phyloP scores from a whole-genome alignment of 176 grass and related monocot species.

The Zoysia pacifica region DNA sequence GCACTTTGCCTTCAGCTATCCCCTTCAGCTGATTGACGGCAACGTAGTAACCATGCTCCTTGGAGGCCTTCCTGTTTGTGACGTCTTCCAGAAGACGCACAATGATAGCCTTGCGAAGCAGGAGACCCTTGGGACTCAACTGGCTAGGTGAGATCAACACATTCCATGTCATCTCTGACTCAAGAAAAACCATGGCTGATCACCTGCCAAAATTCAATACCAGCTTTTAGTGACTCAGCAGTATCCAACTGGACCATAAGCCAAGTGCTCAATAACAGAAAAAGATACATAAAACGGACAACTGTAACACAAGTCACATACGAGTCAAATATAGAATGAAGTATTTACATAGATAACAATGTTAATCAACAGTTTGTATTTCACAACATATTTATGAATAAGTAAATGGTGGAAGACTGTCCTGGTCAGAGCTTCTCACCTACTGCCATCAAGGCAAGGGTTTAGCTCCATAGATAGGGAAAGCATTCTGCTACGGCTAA shows the following conservation, averaged over 20 bases:
- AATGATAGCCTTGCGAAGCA: slow-evolving; percentile 83
- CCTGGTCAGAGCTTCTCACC: too few relatives aligned
- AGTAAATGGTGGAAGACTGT: too few relatives aligned
- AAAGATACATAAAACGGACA: too few relatives aligned
- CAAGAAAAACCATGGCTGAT: slow-evolving; percentile 75
- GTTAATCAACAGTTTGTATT: too few relatives aligned
- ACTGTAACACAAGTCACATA: too few relatives aligned
- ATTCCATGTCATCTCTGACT: slow-evolving; percentile 82
- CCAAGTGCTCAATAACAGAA: too few relatives aligned
- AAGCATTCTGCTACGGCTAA: background rate
- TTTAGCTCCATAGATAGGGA: background rate
- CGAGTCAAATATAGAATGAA: too few relatives aligned
- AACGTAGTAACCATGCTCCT: slow-evolving; percentile 89
- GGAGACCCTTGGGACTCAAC: slow-evolving; percentile 62
- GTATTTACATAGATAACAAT: too few relatives aligned
- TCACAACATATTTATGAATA: too few relatives aligned
- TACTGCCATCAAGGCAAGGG: too few relatives aligned
- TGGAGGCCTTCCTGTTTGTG: slow-evolving; percentile 81
- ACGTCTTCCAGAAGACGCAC: slow-evolving; percentile 79
- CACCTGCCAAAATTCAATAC: slow-evolving; percentile 41
- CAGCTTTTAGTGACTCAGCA: background rate
- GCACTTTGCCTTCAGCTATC: slow-evolving; percentile 77
- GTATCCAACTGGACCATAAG: too few relatives aligned
- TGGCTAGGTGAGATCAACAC: slow-evolving; percentile 76
- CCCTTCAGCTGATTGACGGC: slow-evolving; percentile 67